Evolutionary conservation across 768 basidiomycete species (phyloP), one percentile per base, ranked within the genome.

Genomic region (Calocera viscosa): DNA sequence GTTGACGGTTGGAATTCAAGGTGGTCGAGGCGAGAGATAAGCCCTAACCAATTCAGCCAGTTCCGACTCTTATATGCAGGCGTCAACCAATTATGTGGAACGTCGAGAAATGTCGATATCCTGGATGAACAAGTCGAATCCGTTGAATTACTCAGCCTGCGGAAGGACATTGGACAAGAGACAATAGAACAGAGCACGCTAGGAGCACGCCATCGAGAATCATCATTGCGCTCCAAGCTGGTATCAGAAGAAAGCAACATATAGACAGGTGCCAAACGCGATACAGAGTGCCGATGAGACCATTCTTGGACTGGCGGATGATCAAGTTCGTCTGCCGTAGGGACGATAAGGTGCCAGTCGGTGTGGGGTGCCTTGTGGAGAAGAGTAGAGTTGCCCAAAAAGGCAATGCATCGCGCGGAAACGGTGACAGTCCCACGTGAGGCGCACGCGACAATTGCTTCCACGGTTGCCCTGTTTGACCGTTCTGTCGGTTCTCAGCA

Each of bases 201-300:
- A 60, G 53, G 53, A 60, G 53, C 53, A 60, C 53, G 53, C 53
- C 53, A 60, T 60, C 53, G 26, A 10, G 53, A 16, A 60, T 60
- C 53, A 60, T 60, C 53, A 60, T 60, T 60, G 53, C 53, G 53
- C 53, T 11, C 30, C 24, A 16, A 60, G 14, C 8, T 32, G 7
- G 14, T 2, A 16, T 14, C 22, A 22, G 30, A 2, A 10, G 14
- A 60, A 19, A 10, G 30, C 2, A 10, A 32, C 30, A 10, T 5
- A 22, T 11, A 30, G 30, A 19, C 53, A 60, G 24, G 26, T 16
- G 53, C 30, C 14, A 60, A 60, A 60, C 53, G 53, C 53, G 53
- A 60, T 26, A 60, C 30, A 60, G 53, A 60, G 26, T 22, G 53
- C 3, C 11, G 53, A 60, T 60, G 53, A 60, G 53, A 19, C 53